A percentile compares a stretch with the other conserved stretches of the same genome.
Evolutionary conservation across 2,329 filamentous ascomycete species (phyloP).

Genomic region (Capronia americana): DNA sequence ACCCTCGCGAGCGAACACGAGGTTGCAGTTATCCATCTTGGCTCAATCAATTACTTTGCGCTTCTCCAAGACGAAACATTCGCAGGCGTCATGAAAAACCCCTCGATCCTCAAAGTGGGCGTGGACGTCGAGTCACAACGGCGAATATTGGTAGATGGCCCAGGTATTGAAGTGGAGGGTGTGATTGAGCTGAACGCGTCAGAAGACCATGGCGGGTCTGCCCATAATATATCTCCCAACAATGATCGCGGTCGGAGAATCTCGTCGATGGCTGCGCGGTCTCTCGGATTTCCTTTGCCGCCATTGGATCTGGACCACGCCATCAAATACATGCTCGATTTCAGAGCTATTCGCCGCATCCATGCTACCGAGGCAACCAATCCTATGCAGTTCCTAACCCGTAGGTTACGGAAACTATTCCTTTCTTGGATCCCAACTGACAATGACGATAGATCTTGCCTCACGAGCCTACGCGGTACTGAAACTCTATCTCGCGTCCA

Average conservation of each 20-base stretch:
- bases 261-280: conserved; percentile 17
- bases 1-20: conserved; percentile 22
- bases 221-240: not conserved
- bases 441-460: conserved; percentile 23
- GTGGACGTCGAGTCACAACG: conserved; percentile 24
- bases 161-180: conserved; percentile 15
- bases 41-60: conserved; percentile 6
- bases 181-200: conserved; percentile 9
- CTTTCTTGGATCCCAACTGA: conserved; percentile 6
- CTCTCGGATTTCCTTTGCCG: conserved; percentile 17
- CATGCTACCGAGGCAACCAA: conserved; percentile 1
- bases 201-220: not conserved
- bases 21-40: conserved; percentile 26
- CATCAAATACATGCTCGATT: not conserved
- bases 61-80: conserved; percentile 14
- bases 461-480: conserved; percentile 27
- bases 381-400: conserved; percentile 20
- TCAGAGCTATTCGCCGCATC: not conserved
- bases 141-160: conserved; percentile 10
- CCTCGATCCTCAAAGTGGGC: conserved; percentile 29
- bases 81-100: conserved; percentile 18
- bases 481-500: conserved; percentile 16
- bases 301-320: conserved; percentile 7
- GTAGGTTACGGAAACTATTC: conserved; percentile 14
- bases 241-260: conserved; percentile 10